Evolutionary conservation across 163 green algal species (phyloP).

Genomic region (Chlorella variabilis): DNA sequence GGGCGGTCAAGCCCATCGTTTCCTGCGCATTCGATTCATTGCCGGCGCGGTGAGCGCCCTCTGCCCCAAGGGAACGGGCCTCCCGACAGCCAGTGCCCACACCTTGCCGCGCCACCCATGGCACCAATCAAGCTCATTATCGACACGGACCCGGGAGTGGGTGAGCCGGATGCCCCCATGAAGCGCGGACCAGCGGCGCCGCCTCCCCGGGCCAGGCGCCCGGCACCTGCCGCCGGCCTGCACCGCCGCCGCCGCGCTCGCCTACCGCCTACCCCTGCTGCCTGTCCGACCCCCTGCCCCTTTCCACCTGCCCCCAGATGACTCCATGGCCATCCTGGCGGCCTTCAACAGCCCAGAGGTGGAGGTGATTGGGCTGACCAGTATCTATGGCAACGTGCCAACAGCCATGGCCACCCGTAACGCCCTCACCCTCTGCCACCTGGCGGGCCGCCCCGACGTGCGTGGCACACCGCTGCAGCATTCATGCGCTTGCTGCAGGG

Average conservation of each 20-base stretch:
- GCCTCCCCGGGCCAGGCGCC: too few species aligned
- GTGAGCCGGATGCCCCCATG: constrained; percentile 46
- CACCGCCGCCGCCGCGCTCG: too few species aligned
- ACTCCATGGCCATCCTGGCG: constrained; percentile 86
- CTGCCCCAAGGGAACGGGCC: too few species aligned
- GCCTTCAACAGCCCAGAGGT: constrained; percentile 84
- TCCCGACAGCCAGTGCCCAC: too few species aligned
- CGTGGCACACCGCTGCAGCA: too few species aligned
- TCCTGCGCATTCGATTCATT: too few species aligned
- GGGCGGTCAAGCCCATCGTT: too few species aligned
- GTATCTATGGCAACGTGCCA: constrained; percentile 90
- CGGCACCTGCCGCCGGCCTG: too few species aligned
- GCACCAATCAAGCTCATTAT: constrained; percentile 83
- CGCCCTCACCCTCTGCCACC: constrained; percentile 73
- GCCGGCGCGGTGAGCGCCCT: too few species aligned
- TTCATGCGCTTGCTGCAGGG: too few species aligned
- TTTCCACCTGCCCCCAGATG: constrained; percentile 66
- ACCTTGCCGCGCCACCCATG: too few species aligned
- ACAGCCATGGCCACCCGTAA: constrained; percentile 84
- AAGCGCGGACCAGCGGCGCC: not conserved
- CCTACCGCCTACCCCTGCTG: too few species aligned
- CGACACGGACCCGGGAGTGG: constrained; percentile 91
- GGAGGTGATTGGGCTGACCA: constrained; percentile 86
- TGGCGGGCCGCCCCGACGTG: constrained; percentile 53
- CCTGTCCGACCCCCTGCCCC: not conserved